Percentiles rank a stretch among this genome's conserved stretches.
Conservation (phyloP, 805 yeast species). For the Metschnikowia lunata region DNA sequence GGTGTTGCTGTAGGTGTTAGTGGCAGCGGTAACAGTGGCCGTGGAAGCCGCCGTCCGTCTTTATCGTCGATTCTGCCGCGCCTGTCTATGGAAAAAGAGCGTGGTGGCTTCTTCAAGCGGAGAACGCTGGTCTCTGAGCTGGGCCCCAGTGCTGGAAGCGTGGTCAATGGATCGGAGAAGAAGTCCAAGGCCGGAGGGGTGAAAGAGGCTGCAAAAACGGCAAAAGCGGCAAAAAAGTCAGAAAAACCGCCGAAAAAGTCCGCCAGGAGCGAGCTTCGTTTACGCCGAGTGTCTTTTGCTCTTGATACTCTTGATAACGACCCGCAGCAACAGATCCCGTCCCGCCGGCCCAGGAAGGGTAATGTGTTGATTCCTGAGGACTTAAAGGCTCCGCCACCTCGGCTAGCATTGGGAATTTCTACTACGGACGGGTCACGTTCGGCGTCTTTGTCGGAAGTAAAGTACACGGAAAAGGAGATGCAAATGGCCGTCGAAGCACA, state of each 20-base stretch:
- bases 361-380: conserved; percentile 61
- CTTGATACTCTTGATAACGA: conserved; percentile 67
- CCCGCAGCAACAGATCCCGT: conserved; percentile 57
- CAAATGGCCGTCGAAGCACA: conserved; percentile 58
- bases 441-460: conserved; percentile 18
- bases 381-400: conserved; percentile 55
- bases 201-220: conserved; percentile 19
- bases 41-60: conserved; percentile 10
- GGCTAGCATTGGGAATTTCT: conserved; percentile 66
- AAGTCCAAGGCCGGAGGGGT: not conserved
- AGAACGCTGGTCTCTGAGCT: conserved; percentile 12
- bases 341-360: conserved; percentile 50
- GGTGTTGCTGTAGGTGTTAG: conserved; percentile 14
- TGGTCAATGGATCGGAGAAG: not conserved
- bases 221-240: conserved; percentile 40
- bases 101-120: conserved; percentile 19
- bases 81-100: conserved; percentile 14
- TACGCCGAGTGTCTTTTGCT: conserved; percentile 73
- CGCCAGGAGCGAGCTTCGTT: conserved; percentile 19
- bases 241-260: conserved; percentile 21
- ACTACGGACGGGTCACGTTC: conserved; percentile 25
- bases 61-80: conserved; percentile 8
- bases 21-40: not conserved
- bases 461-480: conserved; percentile 45
- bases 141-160: not conserved